Evolutionary conservation across 192 early-diverging fungal species (phyloP), one percentile per base, ranked within the genome.

Genomic region (Entomortierella lignicola): DNA sequence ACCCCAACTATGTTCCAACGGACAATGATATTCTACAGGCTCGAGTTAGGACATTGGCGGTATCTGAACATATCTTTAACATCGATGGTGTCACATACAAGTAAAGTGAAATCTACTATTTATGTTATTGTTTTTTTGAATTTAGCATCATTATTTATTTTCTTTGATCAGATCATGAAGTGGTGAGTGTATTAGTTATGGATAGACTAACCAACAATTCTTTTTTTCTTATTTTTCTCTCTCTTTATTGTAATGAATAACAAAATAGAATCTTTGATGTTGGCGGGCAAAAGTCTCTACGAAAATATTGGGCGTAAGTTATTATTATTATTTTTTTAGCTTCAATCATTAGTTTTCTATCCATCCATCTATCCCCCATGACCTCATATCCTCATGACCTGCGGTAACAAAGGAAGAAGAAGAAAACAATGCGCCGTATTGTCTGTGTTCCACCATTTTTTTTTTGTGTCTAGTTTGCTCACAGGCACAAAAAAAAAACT

Each of bases 191-290:
- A n/a, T n/a, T n/a, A n/a, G n/a, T n/a, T n/a, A n/a, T n/a, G n/a
- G n/a, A n/a, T n/a, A n/a, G n/a, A n/a, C n/a, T n/a, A n/a, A n/a
- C n/a, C n/a, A n/a, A 26, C 48, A 30, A 27, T 15, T 11, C 29
- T 20, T 32, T 25, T 67, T 66, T 47, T 47, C 44, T 47, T 15
- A 47, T 54, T 64, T 55, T 32, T 57, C 1, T 63, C 32, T 21
- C 52, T 21, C 61, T 60, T 23, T 55, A 37, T 55, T 17, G 25
- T 29, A 84, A n/a, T n/a, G n/a, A n/a, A n/a, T n/a, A n/a, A n/a
- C n/a, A n/a, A n/a, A n/a, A 86, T 68, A 82, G 86, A 26, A 87
- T 93, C 57, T 92, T 81, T 73, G 92, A 93, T 86, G 92, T 93
- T 12, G 91, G 91, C 37, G 92, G 92, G 20, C 92, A 92, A 72